Percentiles rank a stretch among this genome's conserved stretches.
phyloP scores from a whole-genome alignment of 1,284 basidiomycete genomes.

The Leccinum subrobustum region DNA sequence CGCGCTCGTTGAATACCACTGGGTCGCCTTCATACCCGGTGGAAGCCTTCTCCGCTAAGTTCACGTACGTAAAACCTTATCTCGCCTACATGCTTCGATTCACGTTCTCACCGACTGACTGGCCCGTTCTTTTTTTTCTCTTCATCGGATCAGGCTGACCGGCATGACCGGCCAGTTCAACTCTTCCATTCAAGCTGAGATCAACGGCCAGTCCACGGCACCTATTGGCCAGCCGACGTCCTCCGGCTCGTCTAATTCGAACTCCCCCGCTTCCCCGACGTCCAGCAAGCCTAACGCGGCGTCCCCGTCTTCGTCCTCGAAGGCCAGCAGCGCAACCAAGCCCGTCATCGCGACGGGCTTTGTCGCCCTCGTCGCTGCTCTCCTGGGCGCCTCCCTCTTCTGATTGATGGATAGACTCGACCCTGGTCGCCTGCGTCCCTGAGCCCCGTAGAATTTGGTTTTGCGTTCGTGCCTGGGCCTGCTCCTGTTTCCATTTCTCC shows the following conservation, averaged over 20 bases:
- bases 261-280: background rate
- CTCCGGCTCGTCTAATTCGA: background rate
- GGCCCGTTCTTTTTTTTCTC: background rate
- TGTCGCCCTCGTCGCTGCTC: constrained; percentile 20
- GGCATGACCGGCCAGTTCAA: constrained; percentile 68
- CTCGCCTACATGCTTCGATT: background rate
- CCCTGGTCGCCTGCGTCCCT: background rate
- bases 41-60: constrained; percentile 81
- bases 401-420: constrained; percentile 8
- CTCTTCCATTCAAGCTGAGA: constrained; percentile 49
- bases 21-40: constrained; percentile 51
- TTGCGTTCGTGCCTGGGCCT: background rate
- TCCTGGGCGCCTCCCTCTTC: constrained; percentile 23
- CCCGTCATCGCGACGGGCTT: constrained; percentile 20
- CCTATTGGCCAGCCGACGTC: constrained; percentile 41
- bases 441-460: background rate
- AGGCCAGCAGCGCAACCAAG: constrained; percentile 20
- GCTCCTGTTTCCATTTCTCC: background rate
- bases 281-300: constrained; percentile 10
- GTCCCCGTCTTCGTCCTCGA: constrained; percentile 10
- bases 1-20: constrained; percentile 51
- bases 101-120: background rate
- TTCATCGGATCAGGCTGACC: constrained; percentile 43
- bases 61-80: constrained; percentile 46
- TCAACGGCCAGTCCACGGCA: constrained; percentile 58